A percentile compares a stretch with the other conserved stretches of the same genome.
phyloP scores from a whole-genome alignment of 352 stramenopile species.

The Globisporangium polare region DNA sequence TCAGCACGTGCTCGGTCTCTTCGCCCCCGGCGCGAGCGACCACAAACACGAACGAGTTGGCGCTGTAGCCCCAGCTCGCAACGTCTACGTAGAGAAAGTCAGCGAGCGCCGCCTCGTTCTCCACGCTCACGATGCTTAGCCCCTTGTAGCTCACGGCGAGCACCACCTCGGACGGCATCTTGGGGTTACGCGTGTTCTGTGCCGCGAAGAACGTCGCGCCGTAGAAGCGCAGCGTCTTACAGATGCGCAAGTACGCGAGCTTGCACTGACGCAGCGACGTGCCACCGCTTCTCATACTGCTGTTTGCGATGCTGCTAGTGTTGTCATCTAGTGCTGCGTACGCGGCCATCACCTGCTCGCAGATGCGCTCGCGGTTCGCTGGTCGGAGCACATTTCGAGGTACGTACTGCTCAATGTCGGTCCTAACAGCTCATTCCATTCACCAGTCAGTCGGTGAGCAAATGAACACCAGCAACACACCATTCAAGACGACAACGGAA shows the following conservation, averaged over 20 bases:
- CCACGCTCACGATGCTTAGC: constrained; percentile 50
- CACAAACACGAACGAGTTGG: constrained; percentile 80
- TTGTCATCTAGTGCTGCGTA: constrained; percentile 21
- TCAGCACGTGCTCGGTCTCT: constrained; percentile 49
- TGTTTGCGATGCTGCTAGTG: not conserved
- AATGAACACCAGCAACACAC: not conserved
- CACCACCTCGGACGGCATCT: constrained; percentile 49
- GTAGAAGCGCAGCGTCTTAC: constrained; percentile 59
- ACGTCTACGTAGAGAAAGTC: constrained; percentile 67
- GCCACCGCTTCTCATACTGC: constrained; percentile 2
- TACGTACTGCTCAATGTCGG: constrained; percentile 29
- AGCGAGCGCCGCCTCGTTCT: constrained; percentile 55
- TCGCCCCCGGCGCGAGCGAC: constrained; percentile 24
- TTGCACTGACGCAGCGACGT: constrained; percentile 33
- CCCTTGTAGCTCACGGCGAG: constrained; percentile 65
- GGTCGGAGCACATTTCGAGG: constrained; percentile 33
- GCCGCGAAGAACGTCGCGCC: constrained; percentile 66
- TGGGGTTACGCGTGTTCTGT: constrained; percentile 40
- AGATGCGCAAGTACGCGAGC: constrained; percentile 59
- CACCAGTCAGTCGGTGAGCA: not conserved
- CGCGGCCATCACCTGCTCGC: constrained; percentile 31
- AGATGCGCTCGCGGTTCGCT: constrained; percentile 35
- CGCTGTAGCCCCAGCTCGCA: constrained; percentile 74
- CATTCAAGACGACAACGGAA: constrained; percentile 16
- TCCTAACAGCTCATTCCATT: constrained; percentile 5